Evolutionary conservation across 768 basidiomycete genomes (phyloP), one percentile per base, ranked within the genome.

Genomic region (Xerocomellus intermedius): DNA sequence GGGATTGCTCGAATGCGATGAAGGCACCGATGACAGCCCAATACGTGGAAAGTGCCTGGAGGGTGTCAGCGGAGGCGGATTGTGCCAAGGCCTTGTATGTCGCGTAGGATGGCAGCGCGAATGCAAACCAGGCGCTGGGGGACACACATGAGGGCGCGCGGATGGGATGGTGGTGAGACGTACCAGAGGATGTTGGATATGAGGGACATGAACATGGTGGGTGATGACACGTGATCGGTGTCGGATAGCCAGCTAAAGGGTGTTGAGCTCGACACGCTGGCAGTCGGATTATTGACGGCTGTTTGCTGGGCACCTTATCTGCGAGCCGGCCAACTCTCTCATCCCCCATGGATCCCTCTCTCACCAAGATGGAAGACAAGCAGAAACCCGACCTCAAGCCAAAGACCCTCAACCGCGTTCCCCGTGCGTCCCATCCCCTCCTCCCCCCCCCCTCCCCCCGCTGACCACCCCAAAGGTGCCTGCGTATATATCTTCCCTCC

Each of bases 321-420:
- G 37, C 38, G 30, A 10, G 3, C 21, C n/a, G n/a, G n/a, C n/a
- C 13, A 10, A 6, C 37, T 35, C 22, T 59, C 57, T 50, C 60
- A 28, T 42, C 26, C 24, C 17, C 30, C 16, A 69, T 69, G 68
- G 68, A 69, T 22, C 42, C 56, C 36, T 28, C n/a, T 42, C 21
- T 86, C 61, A 84, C 81, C 75, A 87, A 87, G 70, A 79, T 82
- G 61, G 85, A 78, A 39, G 58, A 67, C 44, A 64, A 65, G 61
- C 67, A 79, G 45, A 90, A 89, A 72, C 79, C 79, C 46, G 87
- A 89, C 64, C 66, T 81, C 33, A 92, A 91, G 66, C 84, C 82
- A 49, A 86, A 87, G 74, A 87, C 90, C 9, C 76, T 92, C 67
- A 93, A 93, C 74, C 81, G 91, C 72, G 91, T 93, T 17, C 91